These are phyloP conservation scores for Populus hybrid DNA, from an alignment of 441 rosid species.

Conservation along the genomic window DNA sequence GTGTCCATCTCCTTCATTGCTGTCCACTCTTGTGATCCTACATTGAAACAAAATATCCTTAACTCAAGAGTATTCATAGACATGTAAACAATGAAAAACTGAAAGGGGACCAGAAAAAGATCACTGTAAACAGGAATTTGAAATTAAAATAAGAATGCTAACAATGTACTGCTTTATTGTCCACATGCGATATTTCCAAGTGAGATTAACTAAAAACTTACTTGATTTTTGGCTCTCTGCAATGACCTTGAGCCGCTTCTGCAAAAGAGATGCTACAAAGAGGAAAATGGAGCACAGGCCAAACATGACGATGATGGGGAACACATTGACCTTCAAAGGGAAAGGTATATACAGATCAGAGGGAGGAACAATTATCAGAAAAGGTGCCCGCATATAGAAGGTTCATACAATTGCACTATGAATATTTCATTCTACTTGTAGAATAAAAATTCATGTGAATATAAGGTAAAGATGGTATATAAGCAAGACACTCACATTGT, in stretches of 20 bases:
- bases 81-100: no score
- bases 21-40: constrained; percentile 72
- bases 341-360: constrained; percentile 11
- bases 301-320: constrained; percentile 90
- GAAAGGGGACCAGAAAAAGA: no score
- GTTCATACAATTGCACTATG: neutral
- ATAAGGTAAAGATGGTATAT: neutral
- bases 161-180: no score
- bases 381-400: neutral
- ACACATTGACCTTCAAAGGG: constrained; percentile 65
- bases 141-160: no score
- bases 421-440: neutral
- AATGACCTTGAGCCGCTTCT: constrained; percentile 74
- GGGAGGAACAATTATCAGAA: neutral
- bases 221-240: constrained; percentile 56
- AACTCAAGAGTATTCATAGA: neutral
- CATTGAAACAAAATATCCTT: constrained; percentile 4
- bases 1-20: constrained; percentile 64
- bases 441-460: neutral
- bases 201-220: constrained; percentile 12
- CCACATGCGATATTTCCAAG: neutral
- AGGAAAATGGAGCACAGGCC: constrained; percentile 98
- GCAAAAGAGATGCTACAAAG: constrained; percentile 78
- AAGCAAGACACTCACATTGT: constrained; percentile 59
- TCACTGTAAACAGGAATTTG: no score